These are phyloP conservation scores for Cladophialophora exuberans DNA, from an alignment of 2,329 filamentous ascomycete species.

Conservation along the genomic window DNA sequence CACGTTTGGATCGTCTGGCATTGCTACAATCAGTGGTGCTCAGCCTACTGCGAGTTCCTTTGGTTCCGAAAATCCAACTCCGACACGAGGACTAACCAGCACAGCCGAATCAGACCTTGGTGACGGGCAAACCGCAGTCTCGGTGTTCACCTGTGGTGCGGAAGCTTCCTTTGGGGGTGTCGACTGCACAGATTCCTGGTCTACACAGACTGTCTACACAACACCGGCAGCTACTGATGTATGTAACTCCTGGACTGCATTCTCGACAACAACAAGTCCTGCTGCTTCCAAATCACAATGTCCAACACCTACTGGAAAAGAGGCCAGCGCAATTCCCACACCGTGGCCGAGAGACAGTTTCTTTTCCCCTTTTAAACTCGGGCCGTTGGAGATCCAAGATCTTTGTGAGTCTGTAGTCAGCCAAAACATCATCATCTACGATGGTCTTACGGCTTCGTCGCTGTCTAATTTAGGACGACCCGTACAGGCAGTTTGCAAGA, in stretches of 20 bases:
- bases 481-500: background rate
- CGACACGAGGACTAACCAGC: no score
- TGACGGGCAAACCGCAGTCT: slow-evolving; percentile 1
- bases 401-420: background rate
- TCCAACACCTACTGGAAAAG: no score
- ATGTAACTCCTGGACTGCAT: slow-evolving; percentile 2
- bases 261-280: slow-evolving; percentile 2
- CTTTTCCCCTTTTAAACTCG: no score
- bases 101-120: no score
- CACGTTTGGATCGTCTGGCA: background rate
- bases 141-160: background rate
- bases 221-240: background rate
- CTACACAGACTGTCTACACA: background rate
- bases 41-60: background rate
- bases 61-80: no score
- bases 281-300: background rate
- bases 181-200: background rate
- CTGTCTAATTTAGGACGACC: no score
- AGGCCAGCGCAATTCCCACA: background rate
- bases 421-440: background rate
- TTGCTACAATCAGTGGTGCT: background rate
- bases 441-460: background rate
- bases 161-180: background rate
- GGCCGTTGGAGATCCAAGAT: no score
- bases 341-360: no score